Percentiles rank a stretch among this genome's conserved stretches.
Evolutionary conservation across 176 grass and related monocot species (phyloP).

Genomic region (Secale cereale): DNA sequence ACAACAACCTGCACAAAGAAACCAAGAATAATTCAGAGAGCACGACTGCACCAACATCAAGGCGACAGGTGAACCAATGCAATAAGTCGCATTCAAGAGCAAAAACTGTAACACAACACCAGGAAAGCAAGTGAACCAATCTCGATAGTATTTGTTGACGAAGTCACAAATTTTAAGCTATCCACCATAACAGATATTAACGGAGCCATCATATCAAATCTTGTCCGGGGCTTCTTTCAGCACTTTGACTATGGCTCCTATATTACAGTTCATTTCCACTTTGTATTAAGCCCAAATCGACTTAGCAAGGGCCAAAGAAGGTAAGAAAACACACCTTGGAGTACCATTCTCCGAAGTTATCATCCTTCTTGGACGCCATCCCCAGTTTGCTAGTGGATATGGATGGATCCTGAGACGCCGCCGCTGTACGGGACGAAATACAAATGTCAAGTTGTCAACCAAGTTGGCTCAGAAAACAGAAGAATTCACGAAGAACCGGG

Average conservation of each 20-base stretch:
- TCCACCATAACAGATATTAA: background rate
- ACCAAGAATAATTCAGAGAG: background rate
- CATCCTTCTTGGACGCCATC: slow-evolving; percentile 75
- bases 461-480: too few species aligned
- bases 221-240: background rate
- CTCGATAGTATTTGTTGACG: background rate
- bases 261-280: background rate
- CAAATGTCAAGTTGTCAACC: too few species aligned
- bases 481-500: too few species aligned
- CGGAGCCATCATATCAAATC: background rate
- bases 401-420: too few species aligned
- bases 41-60: background rate
- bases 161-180: background rate
- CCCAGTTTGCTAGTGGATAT: slow-evolving; percentile 32
- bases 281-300: background rate
- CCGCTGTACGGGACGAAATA: too few species aligned
- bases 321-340: slow-evolving; percentile 52
- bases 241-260: background rate
- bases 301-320: background rate
- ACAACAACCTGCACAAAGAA: slow-evolving; percentile 63
- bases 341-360: slow-evolving; percentile 92
- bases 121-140: background rate
- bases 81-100: background rate
- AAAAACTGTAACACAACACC: background rate
- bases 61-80: background rate